Evolutionary conservation across 2,329 filamentous ascomycete genomes (phyloP), one percentile per base, ranked within the genome.

Genomic region (Verticillium alfalfae): DNA sequence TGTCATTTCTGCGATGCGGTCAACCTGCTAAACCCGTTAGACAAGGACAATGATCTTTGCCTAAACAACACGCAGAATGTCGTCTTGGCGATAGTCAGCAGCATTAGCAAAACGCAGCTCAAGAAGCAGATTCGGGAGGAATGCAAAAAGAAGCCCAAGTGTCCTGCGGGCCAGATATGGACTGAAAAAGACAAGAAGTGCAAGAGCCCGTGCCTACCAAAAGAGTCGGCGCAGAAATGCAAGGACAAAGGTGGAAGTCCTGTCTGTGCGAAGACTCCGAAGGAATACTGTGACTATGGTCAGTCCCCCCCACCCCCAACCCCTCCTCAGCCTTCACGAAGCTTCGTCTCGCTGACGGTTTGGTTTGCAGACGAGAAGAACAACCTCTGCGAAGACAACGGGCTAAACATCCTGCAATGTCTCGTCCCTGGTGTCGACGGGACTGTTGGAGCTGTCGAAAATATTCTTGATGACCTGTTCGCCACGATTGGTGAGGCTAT

Each of bases 61-160:
- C 22, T n/a, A 6, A 16, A 18, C 22, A 34, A 58, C 15, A 39
- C 37, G 5, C 18, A 36, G 8, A 45, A 58, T 15, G 57, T 36
- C 16, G 57, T 49, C 22, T 15, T 58, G 8, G 26, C n/a, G 6
- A 39, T 45, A 12, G 10, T 41, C 6, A 45, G 15, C 8, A 34
- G 22, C 36, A 15, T 34, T 12, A 34, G 15, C 15, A 39, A 34
- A 31, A 8, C 39, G 26, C 38, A 58, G 22, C 2, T 58, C 13
- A 34, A 58, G 57, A 22, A 49, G 16, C 36, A 31, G 12, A 58
- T 58, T 16, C 26, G 5, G 7, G 34, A 58, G 38, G 34, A 58
- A 5, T 58, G 57, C 57, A 58, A 58, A 31, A 58, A 58, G 57
- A 52, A 52, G 18, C 57, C 39, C 22, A 41, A 34, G n/a, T 58